Percentiles rank a stretch among this genome's conserved stretches.
phyloP scores from a whole-genome alignment of 1,284 basidiomycete genomes.

The Trichosporon faecale region DNA sequence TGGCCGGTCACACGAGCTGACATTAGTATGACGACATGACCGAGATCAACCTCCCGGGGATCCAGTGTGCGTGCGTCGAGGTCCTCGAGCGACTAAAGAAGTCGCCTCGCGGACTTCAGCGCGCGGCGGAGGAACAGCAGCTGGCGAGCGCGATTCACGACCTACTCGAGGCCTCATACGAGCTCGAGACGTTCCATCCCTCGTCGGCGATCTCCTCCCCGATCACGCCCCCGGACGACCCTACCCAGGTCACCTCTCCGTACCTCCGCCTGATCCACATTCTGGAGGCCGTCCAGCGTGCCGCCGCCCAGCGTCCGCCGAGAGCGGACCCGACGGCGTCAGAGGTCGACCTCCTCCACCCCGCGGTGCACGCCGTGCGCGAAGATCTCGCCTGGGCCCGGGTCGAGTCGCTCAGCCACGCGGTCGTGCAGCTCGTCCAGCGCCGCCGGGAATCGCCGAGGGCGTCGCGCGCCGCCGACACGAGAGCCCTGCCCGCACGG shows the following conservation, averaged over 20 bases:
- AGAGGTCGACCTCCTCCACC: slow-evolving; percentile 21
- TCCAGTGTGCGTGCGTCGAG: slow-evolving; percentile 35
- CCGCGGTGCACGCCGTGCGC: slow-evolving; percentile 30
- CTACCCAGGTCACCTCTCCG: slow-evolving; percentile 9
- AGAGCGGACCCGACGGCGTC: background rate
- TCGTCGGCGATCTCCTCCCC: slow-evolving; percentile 23
- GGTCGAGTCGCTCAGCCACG: slow-evolving; percentile 31
- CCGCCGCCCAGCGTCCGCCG: slow-evolving; percentile 10
- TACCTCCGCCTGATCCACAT: slow-evolving; percentile 16
- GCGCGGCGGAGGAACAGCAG: slow-evolving; percentile 20
- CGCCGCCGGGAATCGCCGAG: slow-evolving; percentile 17
- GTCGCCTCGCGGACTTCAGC: background rate
- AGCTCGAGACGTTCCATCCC: slow-evolving; percentile 38
- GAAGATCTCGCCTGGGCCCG: slow-evolving; percentile 40
- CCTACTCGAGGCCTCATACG: slow-evolving; percentile 42
- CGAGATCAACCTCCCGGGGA: slow-evolving; percentile 28
- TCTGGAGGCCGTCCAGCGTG: slow-evolving; percentile 11
- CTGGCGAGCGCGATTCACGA: slow-evolving; percentile 37
- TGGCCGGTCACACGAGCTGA: background rate
- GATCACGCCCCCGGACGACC: slow-evolving; percentile 15
- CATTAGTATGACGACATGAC: slow-evolving; percentile 25
- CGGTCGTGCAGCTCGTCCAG: slow-evolving; percentile 28
- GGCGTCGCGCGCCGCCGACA: background rate
- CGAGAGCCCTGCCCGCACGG: slow-evolving; percentile 9
- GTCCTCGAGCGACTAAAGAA: slow-evolving; percentile 28